A percentile compares a stretch with the other conserved stretches of the same genome.
These are phyloP conservation scores for Diplodia corticola DNA, from an alignment of 2,329 filamentous ascomycete species.

Conservation along the genomic window DNA sequence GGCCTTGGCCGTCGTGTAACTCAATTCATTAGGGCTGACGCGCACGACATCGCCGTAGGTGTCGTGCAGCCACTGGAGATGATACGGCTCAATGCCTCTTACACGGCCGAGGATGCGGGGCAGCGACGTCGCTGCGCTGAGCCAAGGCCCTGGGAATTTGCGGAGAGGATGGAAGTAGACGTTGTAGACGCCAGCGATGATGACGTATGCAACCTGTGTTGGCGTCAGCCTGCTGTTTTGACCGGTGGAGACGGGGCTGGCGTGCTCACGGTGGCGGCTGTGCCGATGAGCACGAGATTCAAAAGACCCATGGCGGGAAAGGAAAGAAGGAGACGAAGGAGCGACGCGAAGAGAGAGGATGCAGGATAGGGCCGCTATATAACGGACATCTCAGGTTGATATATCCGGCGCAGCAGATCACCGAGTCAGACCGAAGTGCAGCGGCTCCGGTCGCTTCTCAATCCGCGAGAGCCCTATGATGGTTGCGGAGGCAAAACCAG, in stretches of 20 bases:
- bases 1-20: constrained; percentile 8
- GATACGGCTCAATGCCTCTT: constrained; percentile 23
- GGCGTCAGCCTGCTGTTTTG: neutral
- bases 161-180: constrained; percentile 22
- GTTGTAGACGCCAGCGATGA: constrained; percentile 17
- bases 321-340: neutral
- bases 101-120: constrained; percentile 13
- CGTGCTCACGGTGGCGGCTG: constrained; percentile 1
- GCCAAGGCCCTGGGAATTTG: constrained; percentile 19
- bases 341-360: neutral
- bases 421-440: neutral
- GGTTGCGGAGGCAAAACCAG: neutral
- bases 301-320: constrained; percentile 1
- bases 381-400: neutral
- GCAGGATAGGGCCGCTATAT: neutral
- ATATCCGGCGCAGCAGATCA: constrained; percentile 3
- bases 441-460: neutral
- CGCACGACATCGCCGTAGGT: constrained; percentile 47
- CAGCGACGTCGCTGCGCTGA: constrained; percentile 11
- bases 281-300: constrained; percentile 5
- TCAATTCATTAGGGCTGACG: constrained; percentile 41
- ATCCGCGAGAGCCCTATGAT: neutral
- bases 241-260: neutral
- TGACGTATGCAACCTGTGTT: neutral
- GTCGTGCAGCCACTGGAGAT: constrained; percentile 39